Evolutionary conservation across 305 asterid genomes (phyloP).

Genomic region (Rubia peregrina): DNA sequence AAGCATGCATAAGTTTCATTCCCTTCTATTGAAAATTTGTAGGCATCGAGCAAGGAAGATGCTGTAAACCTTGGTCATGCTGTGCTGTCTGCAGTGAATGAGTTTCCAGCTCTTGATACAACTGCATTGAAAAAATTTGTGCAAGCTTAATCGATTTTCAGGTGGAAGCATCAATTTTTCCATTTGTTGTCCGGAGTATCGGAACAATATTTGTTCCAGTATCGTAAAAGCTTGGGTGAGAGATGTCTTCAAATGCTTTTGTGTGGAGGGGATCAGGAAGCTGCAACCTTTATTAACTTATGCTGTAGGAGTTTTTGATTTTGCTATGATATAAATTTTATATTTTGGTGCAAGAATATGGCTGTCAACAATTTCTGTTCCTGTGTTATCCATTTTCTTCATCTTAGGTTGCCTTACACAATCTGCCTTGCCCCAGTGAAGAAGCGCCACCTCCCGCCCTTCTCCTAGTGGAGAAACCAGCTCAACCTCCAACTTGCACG

Average conservation of each 20-base stretch:
- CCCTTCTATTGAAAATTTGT: constrained; percentile 12
- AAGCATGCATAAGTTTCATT: background rate
- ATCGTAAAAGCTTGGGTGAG: background rate
- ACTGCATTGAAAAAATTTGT: constrained; percentile 69
- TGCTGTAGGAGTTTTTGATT: background rate
- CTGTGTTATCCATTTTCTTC: no score
- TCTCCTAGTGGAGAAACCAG: no score
- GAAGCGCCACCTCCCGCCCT: no score
- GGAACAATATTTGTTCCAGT: background rate
- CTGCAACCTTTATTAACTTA: background rate
- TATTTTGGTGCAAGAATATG: background rate
- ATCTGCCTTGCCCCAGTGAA: no score
- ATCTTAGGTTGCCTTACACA: no score
- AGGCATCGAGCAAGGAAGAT: constrained; percentile 75
- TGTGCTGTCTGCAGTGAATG: constrained; percentile 53
- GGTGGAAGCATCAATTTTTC: background rate
- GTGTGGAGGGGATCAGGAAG: background rate
- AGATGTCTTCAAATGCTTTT: background rate
- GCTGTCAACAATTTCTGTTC: no score
- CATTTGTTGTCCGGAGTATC: background rate
- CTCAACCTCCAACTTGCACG: no score
- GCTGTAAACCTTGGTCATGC: constrained; percentile 67
- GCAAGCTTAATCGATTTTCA: constrained; percentile 23
- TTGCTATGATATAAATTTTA: background rate
- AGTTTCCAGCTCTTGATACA: constrained; percentile 67